Conservation (phyloP, 768 basidiomycete genomes). For the Xerocomellus amylosporus region DNA sequence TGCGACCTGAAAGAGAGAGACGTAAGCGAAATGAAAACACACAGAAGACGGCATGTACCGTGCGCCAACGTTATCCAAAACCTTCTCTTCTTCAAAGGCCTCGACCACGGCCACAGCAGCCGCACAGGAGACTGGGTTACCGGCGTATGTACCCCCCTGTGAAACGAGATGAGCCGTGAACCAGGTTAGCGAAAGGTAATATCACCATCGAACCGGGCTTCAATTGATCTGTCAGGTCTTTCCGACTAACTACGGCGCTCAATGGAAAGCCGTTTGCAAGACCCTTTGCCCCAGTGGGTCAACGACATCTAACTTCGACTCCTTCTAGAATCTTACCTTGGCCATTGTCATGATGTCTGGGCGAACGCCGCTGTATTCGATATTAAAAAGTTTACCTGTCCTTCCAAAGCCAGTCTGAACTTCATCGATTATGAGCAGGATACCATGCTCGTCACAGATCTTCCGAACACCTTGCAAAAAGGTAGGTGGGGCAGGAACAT, state of each 20-base stretch:
- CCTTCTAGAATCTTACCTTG: constrained; percentile 51
- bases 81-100: constrained; percentile 74
- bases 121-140: constrained; percentile 90
- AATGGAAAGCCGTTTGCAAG: constrained; percentile 93
- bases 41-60: constrained; percentile 44
- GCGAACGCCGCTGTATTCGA: constrained; percentile 77
- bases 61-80: constrained; percentile 73
- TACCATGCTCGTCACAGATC: constrained; percentile 84
- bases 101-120: constrained; percentile 83
- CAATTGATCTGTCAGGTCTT: constrained; percentile 76
- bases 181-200: not conserved
- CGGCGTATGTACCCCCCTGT: constrained; percentile 87
- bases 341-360: constrained; percentile 91
- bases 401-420: constrained; percentile 90
- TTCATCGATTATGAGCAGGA: constrained; percentile 83
- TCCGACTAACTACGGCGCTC: constrained; percentile 78
- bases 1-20: constrained; percentile 46
- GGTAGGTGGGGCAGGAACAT: constrained; percentile 79
- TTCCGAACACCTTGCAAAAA: constrained; percentile 78
- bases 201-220: constrained; percentile 76
- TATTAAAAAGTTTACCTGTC: constrained; percentile 79
- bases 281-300: constrained; percentile 43
- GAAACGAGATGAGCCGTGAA: constrained; percentile 8
- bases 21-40: constrained; percentile 1
- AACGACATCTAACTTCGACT: not conserved